Evolutionary conservation across 352 stramenopile species (phyloP), one percentile per base, ranked within the genome.

Genomic region (Globisporangium sylvaticum): DNA sequence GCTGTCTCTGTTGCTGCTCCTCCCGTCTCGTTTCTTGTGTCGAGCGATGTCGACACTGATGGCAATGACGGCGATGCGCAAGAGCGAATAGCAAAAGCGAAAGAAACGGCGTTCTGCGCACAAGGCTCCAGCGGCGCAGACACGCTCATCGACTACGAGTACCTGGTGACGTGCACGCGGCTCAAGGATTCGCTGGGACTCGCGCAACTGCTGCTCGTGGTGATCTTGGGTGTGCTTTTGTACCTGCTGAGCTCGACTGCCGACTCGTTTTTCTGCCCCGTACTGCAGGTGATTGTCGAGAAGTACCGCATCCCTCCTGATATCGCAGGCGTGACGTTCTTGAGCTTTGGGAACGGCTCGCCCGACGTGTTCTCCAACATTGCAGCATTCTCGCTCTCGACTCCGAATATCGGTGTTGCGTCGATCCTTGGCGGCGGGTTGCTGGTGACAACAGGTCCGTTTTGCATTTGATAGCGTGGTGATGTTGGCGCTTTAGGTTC

Each of bases 291-390:
- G 56, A 22, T 94, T 27, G 84, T 94, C 24, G 84, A 91, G 56
- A 87, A 89, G 70, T 91, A 89, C 67, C 82, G 73, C 6, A 88
- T 94, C 52, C 85, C 83, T 29, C 81, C 85, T 1, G 82, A 91
- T 27, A 76, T 94, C 27, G 83, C 85, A 0, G 85, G 85, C 29
- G 85, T 92, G 22, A 94, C 85, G 31, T 91, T 94, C 71, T 71
- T 94, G 44, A 94, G 83, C 71, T 94, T 91, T 39, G 82, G 83
- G 24, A 94, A 94, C 64, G 85, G 83, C 12, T 91, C 83, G 20
- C 83, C 85, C 6, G 83, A 94, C 52, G 82, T 94, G 0, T 92
- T 94, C 58, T 89, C 85, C 48, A 93, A 93, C 34, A 91, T 94
- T 24, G 83, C 83, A 1, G 85, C 83, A 1, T 91, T 94, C 34